A percentile compares a stretch with the other conserved stretches of the same genome.
These are phyloP conservation scores for Capronia americana DNA, from an alignment of 2,329 filamentous ascomycete genomes.

Conservation along the genomic window DNA sequence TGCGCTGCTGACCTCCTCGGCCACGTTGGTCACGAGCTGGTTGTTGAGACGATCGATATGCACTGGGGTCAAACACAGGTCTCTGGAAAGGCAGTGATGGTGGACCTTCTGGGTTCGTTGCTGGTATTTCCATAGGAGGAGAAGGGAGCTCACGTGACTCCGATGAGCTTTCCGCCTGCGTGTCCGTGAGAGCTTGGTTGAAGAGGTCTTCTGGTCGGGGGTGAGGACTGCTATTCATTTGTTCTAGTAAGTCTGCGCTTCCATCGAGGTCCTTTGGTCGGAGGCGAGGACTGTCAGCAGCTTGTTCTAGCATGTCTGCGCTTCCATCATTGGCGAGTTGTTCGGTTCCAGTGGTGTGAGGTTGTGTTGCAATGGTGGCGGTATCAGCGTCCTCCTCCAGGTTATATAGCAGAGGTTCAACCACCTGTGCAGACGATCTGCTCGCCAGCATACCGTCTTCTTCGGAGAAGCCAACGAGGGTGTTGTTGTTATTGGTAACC, in stretches of 20 bases:
- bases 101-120: background rate
- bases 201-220: background rate
- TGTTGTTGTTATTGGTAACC: background rate
- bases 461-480: background rate
- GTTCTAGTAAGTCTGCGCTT: no score
- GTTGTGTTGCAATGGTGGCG: background rate
- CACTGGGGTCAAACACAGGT: constrained; percentile 20
- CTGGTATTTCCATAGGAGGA: background rate
- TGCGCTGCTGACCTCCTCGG: background rate
- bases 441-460: background rate
- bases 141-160: background rate
- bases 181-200: background rate
- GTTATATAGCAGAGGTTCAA: background rate
- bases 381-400: background rate
- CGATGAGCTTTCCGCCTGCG: background rate
- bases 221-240: background rate
- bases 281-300: background rate
- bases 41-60: constrained; percentile 12
- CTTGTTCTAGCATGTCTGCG: background rate
- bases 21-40: constrained; percentile 8
- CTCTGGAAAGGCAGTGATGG: background rate
- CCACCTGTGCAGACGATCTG: background rate
- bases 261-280: background rate
- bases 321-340: background rate
- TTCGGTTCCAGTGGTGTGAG: background rate